Conservation (phyloP, 2,329 filamentous ascomycete species). For the Cercospora sojina region DNA sequence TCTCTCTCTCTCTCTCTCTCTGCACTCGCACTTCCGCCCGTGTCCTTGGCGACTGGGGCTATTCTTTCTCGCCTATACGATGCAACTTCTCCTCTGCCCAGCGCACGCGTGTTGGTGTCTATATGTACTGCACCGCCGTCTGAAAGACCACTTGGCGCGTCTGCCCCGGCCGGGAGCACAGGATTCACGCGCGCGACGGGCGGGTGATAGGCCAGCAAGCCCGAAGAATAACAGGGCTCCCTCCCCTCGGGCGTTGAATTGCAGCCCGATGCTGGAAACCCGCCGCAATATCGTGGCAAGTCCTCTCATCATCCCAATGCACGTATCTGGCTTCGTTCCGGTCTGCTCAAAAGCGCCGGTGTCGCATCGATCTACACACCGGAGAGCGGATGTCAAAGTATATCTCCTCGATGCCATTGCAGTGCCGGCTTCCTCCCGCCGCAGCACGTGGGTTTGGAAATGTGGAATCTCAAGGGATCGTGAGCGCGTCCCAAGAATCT, state of each 20-base stretch:
- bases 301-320: not conserved
- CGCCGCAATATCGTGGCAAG: not conserved
- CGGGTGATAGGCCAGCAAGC: not conserved
- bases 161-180: not conserved
- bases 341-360: not conserved
- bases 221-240: not conserved
- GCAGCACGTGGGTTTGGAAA: not conserved
- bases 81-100: not conserved
- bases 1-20: no score
- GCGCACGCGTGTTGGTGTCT: not conserved
- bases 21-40: not conserved
- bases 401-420: not conserved
- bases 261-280: not conserved
- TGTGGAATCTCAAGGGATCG: not conserved
- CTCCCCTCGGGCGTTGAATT: not conserved
- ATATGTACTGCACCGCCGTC: not conserved
- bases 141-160: not conserved
- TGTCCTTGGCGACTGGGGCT: not conserved
- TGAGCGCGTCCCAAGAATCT: not conserved
- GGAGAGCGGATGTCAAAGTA: not conserved
- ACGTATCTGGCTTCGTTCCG: not conserved
- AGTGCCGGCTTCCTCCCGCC: not conserved
- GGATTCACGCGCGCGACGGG: not conserved
- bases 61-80: not conserved
- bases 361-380: not conserved